Evolutionary conservation across 768 basidiomycete species (phyloP).

Genomic region (Glaciozyma martinii): DNA sequence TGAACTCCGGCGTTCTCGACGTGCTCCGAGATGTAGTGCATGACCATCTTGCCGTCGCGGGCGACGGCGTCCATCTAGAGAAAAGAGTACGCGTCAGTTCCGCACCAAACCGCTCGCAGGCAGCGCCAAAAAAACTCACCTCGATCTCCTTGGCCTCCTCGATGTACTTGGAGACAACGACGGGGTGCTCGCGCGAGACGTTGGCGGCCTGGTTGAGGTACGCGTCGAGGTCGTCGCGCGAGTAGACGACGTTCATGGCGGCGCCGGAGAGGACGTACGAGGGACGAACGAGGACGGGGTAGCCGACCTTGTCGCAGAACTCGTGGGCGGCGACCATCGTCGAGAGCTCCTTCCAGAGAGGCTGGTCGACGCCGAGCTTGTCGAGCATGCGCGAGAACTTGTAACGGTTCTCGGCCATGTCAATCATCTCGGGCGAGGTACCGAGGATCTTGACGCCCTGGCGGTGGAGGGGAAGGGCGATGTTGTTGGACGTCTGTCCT

Average conservation of each 20-base stretch:
- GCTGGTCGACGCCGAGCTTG: constrained; percentile 97
- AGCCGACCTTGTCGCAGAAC: constrained; percentile 89
- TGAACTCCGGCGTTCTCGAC: constrained; percentile 99
- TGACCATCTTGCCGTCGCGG: constrained; percentile 92
- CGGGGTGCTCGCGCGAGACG: constrained; percentile 90
- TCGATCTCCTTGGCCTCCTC: constrained; percentile 99
- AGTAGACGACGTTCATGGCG: constrained; percentile 98
- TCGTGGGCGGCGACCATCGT: constrained; percentile 74
- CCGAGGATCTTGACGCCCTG: constrained; percentile 98
- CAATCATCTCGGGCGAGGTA: constrained; percentile 98
- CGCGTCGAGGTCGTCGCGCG: constrained; percentile 75
- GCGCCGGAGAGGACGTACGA: constrained; percentile 99
- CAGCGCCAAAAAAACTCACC: no score
- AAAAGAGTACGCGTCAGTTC: no score
- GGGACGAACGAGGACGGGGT: constrained; percentile 90
- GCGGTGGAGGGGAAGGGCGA: constrained; percentile 86
- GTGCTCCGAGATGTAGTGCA: constrained; percentile 99
- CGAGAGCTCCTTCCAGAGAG: constrained; percentile 91
- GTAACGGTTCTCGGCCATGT: constrained; percentile 97
- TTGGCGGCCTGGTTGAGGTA: constrained; percentile 92
- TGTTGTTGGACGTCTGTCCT: constrained; percentile 97
- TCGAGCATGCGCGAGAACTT: constrained; percentile 98
- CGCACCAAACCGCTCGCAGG: no score
- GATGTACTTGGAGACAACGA: constrained; percentile 98
- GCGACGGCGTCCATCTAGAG: constrained; percentile 86